Base-by-base conservation (phyloP, 2,329 filamentous ascomycete species). In the Colletotrichum tamarilloi region DNA sequence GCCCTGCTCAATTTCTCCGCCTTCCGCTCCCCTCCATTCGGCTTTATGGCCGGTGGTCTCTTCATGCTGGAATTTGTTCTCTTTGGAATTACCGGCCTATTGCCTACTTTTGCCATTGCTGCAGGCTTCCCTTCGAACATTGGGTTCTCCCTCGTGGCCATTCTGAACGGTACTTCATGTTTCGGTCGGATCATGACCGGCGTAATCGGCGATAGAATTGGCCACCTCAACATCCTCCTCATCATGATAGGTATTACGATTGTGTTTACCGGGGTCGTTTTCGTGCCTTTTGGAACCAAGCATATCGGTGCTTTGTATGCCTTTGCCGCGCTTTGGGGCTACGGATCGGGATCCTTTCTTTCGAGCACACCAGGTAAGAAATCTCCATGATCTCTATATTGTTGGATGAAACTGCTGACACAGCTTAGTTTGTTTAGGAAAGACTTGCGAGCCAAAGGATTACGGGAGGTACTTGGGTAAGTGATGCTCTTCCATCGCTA, bases 61-160 rank as follows among this genome's bases (percentile, higher is more conserved):
- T 86, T 87, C 72, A 79, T 82, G 1, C 83, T 88, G 24, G 86
- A 88, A 59, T 85, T 87, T 62, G 84, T 85, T 49, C 81, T 87
- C 16, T 88, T 87, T 55, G 85, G 85, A 14, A 82, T 84, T n/a
- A 82, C 84, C 1, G 84, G 84, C 1, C 80, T 87, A 8, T 77
- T 88, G 1, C 86, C 86, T 0, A 86, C 85, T 0, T 87, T 87
- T 72, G 83, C 84, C 1, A 83, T 82, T 0, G 76, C 74, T 2
- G 77, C 77, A 3, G 76, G 78, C 49, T 82, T 86, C 42, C 76
- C 81, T 6, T 68, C 78, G 1, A 78, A 85, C 30, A 80, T 81
- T 0, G 84, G 85, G 4, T 87, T 84, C 68, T 84, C 84, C 16
- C 80, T 86, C 8, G 79, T 87, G 1, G 83, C 86, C 2, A 80